Percentiles rank a stretch among this genome's conserved stretches.
phyloP scores from a whole-genome alignment of 352 stramenopile species.

The Pythium rhizo-oryzae region DNA sequence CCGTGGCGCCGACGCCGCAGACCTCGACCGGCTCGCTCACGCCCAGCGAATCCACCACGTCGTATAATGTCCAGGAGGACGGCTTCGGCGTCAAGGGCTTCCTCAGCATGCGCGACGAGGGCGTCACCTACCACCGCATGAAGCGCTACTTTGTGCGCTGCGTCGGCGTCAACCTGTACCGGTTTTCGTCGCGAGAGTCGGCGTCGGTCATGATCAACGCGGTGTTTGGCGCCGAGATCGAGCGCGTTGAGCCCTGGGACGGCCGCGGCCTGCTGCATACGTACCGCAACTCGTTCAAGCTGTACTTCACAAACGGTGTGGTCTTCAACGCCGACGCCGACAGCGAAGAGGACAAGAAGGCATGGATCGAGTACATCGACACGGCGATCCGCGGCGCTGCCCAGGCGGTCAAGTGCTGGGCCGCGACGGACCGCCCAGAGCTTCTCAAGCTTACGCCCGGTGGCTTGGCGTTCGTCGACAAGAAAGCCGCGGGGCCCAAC shows the following conservation, averaged over 20 bases:
- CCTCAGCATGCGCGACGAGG: conserved; percentile 82
- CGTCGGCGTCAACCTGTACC: conserved; percentile 76
- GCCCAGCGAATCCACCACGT: conserved; percentile 12
- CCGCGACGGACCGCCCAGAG: conserved; percentile 35
- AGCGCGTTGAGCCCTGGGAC: conserved; percentile 84
- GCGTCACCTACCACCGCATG: conserved; percentile 86
- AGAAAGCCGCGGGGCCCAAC: conserved; percentile 44
- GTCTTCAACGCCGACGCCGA: conserved; percentile 84
- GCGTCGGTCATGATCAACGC: conserved; percentile 62
- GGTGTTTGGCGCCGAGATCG: conserved; percentile 66
- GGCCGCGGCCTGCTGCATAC: conserved; percentile 80
- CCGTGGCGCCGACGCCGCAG: conserved; percentile 14
- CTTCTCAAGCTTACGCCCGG: conserved; percentile 57
- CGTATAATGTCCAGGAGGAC: conserved; percentile 50
- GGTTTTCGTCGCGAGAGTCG: conserved; percentile 70
- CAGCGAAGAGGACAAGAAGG: conserved; percentile 76
- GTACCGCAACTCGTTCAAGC: conserved; percentile 86
- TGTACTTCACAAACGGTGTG: conserved; percentile 70
- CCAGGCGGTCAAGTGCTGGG: conserved; percentile 46
- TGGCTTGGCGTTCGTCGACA: conserved; percentile 62
- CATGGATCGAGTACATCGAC: conserved; percentile 83
- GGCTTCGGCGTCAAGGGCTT: conserved; percentile 76
- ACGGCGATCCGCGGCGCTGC: conserved; percentile 48
- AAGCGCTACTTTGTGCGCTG: conserved; percentile 84
- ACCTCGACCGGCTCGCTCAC: conserved; percentile 21